phyloP scores from a whole-genome alignment of 352 stramenopile species.

The Pseudoperonospora humuli region DNA sequence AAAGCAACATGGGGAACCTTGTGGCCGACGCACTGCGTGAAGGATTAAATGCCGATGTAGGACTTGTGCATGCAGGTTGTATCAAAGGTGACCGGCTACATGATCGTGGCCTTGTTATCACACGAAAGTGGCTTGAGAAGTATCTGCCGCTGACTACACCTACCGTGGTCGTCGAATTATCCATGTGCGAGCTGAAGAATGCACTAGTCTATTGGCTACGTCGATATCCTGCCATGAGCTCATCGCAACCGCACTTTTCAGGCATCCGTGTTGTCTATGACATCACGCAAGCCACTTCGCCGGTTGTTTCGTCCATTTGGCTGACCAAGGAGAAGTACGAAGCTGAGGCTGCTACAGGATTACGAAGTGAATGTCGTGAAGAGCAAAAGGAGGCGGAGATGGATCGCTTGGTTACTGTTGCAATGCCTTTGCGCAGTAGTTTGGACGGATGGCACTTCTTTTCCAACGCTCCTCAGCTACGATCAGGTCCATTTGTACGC shows the following conservation, averaged over 20 bases:
- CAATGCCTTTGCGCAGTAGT: constrained; percentile 20
- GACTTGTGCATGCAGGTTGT: constrained; percentile 69
- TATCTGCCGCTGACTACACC: constrained; percentile 56
- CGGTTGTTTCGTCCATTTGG: constrained; percentile 33
- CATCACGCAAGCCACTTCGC: constrained; percentile 5
- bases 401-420: constrained; percentile 20
- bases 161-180: constrained; percentile 50
- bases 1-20: constrained; percentile 7
- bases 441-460: constrained; percentile 34
- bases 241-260: constrained; percentile 72
- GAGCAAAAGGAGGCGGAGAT: constrained; percentile 4
- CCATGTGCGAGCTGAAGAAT: constrained; percentile 29
- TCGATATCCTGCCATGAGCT: constrained; percentile 49
- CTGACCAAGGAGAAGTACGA: constrained; percentile 17
- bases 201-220: constrained; percentile 62
- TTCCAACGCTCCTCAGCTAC: constrained; percentile 8
- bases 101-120: constrained; percentile 42
- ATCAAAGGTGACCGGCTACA: constrained; percentile 85
- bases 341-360: not conserved
- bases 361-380: not conserved
- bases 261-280: constrained; percentile 37
- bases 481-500: constrained; percentile 21
- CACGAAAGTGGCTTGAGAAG: constrained; percentile 48
- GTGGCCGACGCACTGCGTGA: too few relatives aligned
- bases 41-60: too few relatives aligned